Evolutionary conservation across 805 yeast species (phyloP), one percentile per base, ranked within the genome.

Genomic region (Yarrowia alimentaria): DNA sequence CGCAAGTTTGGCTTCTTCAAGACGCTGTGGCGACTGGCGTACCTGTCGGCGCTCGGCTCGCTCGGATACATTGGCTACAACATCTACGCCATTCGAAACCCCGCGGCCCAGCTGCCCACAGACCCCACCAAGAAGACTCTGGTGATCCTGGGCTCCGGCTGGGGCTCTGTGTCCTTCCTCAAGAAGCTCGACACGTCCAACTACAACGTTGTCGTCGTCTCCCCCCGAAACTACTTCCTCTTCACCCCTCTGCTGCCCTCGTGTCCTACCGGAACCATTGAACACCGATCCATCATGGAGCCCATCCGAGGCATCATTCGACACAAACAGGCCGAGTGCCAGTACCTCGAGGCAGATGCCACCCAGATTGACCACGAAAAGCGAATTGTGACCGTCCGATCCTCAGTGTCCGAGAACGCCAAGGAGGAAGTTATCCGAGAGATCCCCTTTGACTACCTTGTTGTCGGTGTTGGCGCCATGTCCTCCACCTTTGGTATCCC

Each of bases 221-320:
- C 96, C 32, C 97, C 98, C 56, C 80, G 97, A 73, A 91, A 90
- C 75, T 91, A 87, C 74, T 89, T 90, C 71, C 74, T 90, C 61
- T 90, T 91, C 76, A 90, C 98, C 53, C 97, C 98, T n/a, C 73
- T 90, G 65, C 75, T 90, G 61, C 97, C 98, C 38, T 85, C 95
- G 19, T 85, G 91, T 59, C 95, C 97, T 53, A 90, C 95, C 29
- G 97, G 97, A 57, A 85, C 96, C 47, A 80, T 88, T 54, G 96
- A 87, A 62, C 71, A 67, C 60, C 86, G 93, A 68, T 90, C 97
- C 18, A 90, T 90, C 64, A 84, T 88, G 69, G 97, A 90, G 68
- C 96, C 97, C 24, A 88, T 91, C 51, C 80, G 96, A 69, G 74
- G 85, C 49, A 83, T 90, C 61, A 83, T 93, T 53, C 82, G 95